Conservation (phyloP, 805 yeast genomes). For the Ogataea thermomethanolica region DNA sequence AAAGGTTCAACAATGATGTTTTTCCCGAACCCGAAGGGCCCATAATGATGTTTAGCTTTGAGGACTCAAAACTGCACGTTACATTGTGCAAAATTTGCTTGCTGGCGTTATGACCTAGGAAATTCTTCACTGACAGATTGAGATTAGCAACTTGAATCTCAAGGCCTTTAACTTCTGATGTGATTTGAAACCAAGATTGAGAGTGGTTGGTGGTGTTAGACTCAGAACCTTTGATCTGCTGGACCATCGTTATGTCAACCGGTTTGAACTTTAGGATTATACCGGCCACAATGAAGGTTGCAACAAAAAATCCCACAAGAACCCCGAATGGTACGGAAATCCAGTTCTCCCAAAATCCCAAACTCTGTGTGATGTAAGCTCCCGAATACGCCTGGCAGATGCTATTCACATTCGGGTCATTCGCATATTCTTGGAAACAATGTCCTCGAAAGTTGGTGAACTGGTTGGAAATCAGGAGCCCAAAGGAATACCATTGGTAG, state of each 20-base stretch:
- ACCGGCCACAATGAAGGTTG: constrained; percentile 48
- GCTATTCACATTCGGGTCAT: constrained; percentile 27
- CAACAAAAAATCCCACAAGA: constrained; percentile 54
- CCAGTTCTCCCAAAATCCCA: constrained; percentile 70
- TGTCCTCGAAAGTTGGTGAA: constrained; percentile 60
- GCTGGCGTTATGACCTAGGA: constrained; percentile 15
- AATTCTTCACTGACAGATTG: constrained; percentile 23
- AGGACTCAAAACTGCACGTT: constrained; percentile 49
- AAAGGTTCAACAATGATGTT: constrained; percentile 58
- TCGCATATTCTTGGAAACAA: constrained; percentile 40
- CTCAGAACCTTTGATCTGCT: constrained; percentile 22
- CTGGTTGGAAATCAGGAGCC: constrained; percentile 62
- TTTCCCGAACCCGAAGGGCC: constrained; percentile 85
- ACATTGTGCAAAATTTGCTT: constrained; percentile 43
- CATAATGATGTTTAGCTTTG: constrained; percentile 66
- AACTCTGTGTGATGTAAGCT: constrained; percentile 43
- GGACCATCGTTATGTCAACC: constrained; percentile 51
- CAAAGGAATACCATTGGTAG: constrained; percentile 76
- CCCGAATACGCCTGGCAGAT: constrained; percentile 54
- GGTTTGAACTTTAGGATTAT: constrained; percentile 45
- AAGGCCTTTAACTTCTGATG: constrained; percentile 5
- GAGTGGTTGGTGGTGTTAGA: not conserved
- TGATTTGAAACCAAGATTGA: too few species aligned
- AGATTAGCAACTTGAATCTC: constrained; percentile 21
- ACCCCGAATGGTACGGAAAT: constrained; percentile 59